Conservation (phyloP, 2,329 filamentous ascomycete species). For the Xylaria sp. region DNA sequence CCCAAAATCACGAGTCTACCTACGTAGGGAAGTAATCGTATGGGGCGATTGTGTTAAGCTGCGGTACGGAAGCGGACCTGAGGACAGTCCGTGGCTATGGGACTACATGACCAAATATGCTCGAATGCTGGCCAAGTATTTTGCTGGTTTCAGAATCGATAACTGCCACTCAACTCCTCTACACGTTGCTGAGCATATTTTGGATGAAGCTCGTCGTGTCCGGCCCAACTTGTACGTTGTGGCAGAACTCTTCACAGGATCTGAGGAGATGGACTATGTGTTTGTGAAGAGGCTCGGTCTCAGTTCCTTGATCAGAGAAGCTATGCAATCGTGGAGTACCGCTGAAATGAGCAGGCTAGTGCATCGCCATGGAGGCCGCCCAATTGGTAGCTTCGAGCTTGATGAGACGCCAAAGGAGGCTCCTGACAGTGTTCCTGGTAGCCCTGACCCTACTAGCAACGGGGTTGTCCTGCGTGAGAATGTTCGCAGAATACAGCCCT, state of each 20-base stretch:
- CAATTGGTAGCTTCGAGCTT: slow-evolving; percentile 97
- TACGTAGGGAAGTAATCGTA: slow-evolving; percentile 94
- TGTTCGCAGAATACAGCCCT: slow-evolving; percentile 82
- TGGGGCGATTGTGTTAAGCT: slow-evolving; percentile 99
- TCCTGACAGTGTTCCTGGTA: slow-evolving; percentile 42
- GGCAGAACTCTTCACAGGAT: slow-evolving; percentile 93
- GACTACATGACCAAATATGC: slow-evolving; percentile 95
- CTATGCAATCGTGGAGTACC: slow-evolving; percentile 98
- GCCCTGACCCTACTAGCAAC: slow-evolving; percentile 36
- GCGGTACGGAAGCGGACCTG: slow-evolving; percentile 77
- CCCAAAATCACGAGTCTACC: slow-evolving; percentile 85
- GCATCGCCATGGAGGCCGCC: slow-evolving; percentile 89
- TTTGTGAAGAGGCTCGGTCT: slow-evolving; percentile 93
- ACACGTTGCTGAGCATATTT: slow-evolving; percentile 90
- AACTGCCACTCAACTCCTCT: slow-evolving; percentile 97
- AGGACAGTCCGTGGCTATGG: slow-evolving; percentile 94
- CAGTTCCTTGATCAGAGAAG: slow-evolving; percentile 90
- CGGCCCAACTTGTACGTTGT: slow-evolving; percentile 89
- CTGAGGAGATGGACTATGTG: slow-evolving; percentile 93
- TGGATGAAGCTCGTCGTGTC: slow-evolving; percentile 89
- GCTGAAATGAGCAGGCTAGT: slow-evolving; percentile 90
- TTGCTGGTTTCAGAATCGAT: slow-evolving; percentile 93
- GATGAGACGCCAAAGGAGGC: slow-evolving; percentile 74
- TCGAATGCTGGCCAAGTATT: slow-evolving; percentile 89
- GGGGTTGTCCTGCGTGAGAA: slow-evolving; percentile 61